Evolutionary conservation across 2,329 filamentous ascomycete species (phyloP), one percentile per base, ranked within the genome.

Genomic region (Fusarium beomiforme): DNA sequence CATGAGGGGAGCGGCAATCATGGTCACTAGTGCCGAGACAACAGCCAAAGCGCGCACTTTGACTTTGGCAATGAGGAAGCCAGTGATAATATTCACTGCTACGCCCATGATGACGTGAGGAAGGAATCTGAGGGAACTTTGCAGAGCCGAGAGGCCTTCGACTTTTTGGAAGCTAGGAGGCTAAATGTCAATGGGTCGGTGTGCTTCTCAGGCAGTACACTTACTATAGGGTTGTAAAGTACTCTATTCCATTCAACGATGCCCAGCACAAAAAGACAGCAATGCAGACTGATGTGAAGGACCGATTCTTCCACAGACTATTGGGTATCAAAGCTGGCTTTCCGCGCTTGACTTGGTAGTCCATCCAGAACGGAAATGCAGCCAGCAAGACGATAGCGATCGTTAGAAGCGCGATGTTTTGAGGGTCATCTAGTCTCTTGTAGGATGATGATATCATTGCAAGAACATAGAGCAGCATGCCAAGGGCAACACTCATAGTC

Each of bases 251-350:
- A 24, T 87, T 86, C 19, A 85, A 69, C 0, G 82, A 83, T 0
- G 83, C 85, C 77, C 81, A 85, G 4, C 82, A 81, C 5, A 88
- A 74, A 13, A 86, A 81, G 0, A 87, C 82, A 2, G 83, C 83
- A 2, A 87, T 72, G 64, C 89, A 91, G 11, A 89, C 83, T 2
- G 81, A 82, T 0, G 86, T 86, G 68, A 91, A 91, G 4, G 85
- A 79, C 0, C 79, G 76, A 33, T 89, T 89, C 6, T 79, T 82
- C 89, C 89, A 91, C 0, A 91, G 78, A 0, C 82, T 84, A 68
- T 91, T 91, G 0, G 89, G 89, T 8, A 91, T 89, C 5, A 91
- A 75, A 0, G 88, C 88, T 17, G 88, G 85, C 10, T 82, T 81
- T 4, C 81, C 79, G 2, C 79, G 76, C 10, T 78, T 82, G 31